These are phyloP conservation scores for Periconia sp. DNA, from an alignment of 2,329 filamentous ascomycete genomes.

Conservation along the genomic window DNA sequence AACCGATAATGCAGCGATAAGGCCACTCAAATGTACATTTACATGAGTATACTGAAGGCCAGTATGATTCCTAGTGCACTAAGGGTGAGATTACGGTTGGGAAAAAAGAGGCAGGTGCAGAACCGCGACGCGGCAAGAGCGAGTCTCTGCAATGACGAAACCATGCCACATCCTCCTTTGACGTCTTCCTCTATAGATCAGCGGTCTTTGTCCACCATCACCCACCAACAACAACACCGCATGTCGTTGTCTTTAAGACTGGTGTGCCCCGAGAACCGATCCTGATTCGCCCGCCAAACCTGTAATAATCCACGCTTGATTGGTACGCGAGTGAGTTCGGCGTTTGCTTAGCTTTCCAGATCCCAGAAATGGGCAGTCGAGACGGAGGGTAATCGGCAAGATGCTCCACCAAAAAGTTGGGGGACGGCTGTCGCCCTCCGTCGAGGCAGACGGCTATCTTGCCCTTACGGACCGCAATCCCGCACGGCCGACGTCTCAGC, in stretches of 20 bases:
- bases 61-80: no score
- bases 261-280: background rate
- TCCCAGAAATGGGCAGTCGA: slow-evolving; percentile 11
- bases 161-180: no score
- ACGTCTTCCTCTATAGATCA: no score
- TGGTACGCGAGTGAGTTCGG: slow-evolving; percentile 21
- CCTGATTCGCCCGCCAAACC: slow-evolving; percentile 16
- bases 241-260: background rate
- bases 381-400: slow-evolving; percentile 1
- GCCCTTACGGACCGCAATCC: slow-evolving; percentile 20
- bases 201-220: no score
- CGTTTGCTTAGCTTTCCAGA: slow-evolving; percentile 14
- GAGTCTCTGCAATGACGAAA: no score
- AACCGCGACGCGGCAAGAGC: no score
- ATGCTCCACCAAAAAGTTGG: background rate
- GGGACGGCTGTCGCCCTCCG: background rate
- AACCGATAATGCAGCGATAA: no score
- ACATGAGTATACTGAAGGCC: no score
- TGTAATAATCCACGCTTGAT: slow-evolving; percentile 11
- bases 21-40: no score
- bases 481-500: slow-evolving; percentile 4
- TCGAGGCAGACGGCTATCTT: slow-evolving; percentile 1
- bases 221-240: no score
- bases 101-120: no score
- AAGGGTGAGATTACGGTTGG: no score